Evolutionary conservation across 768 basidiomycete genomes (phyloP).

Genomic region (Kwoniella heveanensis): DNA sequence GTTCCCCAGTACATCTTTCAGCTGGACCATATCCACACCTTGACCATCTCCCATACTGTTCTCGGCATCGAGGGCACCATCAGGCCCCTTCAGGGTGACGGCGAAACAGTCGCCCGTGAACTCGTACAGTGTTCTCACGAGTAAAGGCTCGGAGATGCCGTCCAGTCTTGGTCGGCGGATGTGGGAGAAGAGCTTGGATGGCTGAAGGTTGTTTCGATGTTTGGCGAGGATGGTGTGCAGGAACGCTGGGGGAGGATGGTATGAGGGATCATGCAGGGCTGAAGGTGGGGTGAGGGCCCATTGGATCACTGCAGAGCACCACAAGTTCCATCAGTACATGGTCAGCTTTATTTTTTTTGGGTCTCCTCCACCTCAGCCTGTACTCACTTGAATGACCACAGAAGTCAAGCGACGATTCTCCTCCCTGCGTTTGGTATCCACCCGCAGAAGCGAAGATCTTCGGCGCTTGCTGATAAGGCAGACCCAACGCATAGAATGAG

Average conservation of each 20-base stretch:
- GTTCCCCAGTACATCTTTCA: constrained; percentile 37
- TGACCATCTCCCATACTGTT: constrained; percentile 48
- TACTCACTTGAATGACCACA: constrained; percentile 55
- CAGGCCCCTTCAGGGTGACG: constrained; percentile 48
- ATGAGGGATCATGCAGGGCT: constrained; percentile 28
- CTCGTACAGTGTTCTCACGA: constrained; percentile 46
- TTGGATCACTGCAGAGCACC: constrained; percentile 47
- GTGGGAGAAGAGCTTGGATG: constrained; percentile 50
- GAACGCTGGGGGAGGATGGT: constrained; percentile 54
- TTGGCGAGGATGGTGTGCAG: constrained; percentile 57
- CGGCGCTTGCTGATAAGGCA: constrained; percentile 54
- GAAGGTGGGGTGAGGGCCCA: constrained; percentile 50
- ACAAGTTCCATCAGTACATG: no score
- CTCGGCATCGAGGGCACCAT: constrained; percentile 35
- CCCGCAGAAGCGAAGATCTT: constrained; percentile 49
- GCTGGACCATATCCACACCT: constrained; percentile 36
- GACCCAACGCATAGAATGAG: constrained; percentile 57
- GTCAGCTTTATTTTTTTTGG: no score
- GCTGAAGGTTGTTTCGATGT: constrained; percentile 46
- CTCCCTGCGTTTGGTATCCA: constrained; percentile 48
- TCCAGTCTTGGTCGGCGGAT: constrained; percentile 45
- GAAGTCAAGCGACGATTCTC: constrained; percentile 46
- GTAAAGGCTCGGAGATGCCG: constrained; percentile 40
- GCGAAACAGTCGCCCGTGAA: constrained; percentile 51
- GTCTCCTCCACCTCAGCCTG: not conserved